phyloP scores from a whole-genome alignment of 495 filamentous ascomycete genomes.

The Parathielavia hyrcaniae region DNA sequence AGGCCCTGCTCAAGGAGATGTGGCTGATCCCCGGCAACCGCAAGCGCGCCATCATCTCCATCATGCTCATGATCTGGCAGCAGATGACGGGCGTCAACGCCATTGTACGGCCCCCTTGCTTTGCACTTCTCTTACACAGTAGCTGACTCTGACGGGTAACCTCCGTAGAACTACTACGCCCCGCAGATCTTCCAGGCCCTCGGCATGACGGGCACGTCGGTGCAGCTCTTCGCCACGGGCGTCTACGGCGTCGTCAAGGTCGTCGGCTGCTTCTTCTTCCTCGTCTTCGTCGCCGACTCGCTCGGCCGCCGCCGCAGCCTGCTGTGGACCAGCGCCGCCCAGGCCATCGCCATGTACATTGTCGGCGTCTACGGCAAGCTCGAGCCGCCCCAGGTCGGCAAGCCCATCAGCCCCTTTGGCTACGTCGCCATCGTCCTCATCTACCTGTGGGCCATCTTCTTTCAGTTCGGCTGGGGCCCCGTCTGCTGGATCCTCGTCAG shows the following conservation, averaged over 20 bases:
- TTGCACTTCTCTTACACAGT: too few relatives aligned
- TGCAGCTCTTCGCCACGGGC: constrained; percentile 54
- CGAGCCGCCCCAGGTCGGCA: constrained; percentile 49
- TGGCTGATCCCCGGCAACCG: constrained; percentile 55
- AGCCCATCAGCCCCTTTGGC: constrained; percentile 49
- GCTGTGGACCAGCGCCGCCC: constrained; percentile 64
- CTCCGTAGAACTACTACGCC: constrained; percentile 62
- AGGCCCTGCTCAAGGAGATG: constrained; percentile 61
- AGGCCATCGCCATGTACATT: constrained; percentile 61
- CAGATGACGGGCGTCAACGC: constrained; percentile 63
- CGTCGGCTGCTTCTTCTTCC: constrained; percentile 51
- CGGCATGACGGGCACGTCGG: constrained; percentile 47
- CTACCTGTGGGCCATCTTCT: constrained; percentile 63
- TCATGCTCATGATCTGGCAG: constrained; percentile 63
- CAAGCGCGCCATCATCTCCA: constrained; percentile 34
- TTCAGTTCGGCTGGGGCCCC: constrained; percentile 70
- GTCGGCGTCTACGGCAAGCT: constrained; percentile 67
- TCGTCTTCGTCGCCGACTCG: constrained; percentile 65
- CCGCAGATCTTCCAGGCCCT: constrained; percentile 63
- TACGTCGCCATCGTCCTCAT: constrained; percentile 63
- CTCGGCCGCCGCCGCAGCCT: constrained; percentile 63
- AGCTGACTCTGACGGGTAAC: too few relatives aligned
- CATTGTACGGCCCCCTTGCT: too few relatives aligned
- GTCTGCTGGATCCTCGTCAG: constrained; percentile 66
- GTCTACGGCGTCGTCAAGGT: constrained; percentile 59